Base-by-base conservation (phyloP, 768 basidiomycete species). In the Phaffia australis region DNA sequence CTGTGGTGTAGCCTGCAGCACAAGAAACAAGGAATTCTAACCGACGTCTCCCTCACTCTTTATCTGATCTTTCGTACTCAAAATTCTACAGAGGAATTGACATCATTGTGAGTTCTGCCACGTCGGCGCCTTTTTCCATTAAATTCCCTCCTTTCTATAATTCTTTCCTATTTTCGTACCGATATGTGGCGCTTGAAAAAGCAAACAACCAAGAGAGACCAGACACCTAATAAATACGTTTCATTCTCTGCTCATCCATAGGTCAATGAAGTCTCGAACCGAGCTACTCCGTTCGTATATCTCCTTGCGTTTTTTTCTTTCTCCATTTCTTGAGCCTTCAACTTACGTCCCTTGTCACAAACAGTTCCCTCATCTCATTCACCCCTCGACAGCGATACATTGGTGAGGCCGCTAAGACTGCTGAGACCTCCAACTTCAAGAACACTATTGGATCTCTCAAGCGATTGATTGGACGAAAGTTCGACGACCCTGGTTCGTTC, bases 351-450 rank as follows among this genome's bases (percentile, higher is more conserved):
- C 1, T 61, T 21, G 51, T 25, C 58, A 50, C 23, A 16, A 32
- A 16, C 72, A 97, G 93, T 74, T 93, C 94, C 54, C 83, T 99
- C 69, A 86, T 99, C 65, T 90, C 89, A 7, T 99, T 95, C 77
- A 92, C 93, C 16, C 83, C 84, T 25, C 90, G 89, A 75, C 88
- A 92, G 72, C 87, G 94, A 55, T 77, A 86, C 57, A 87, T 98
- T 75, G 94, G 95, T 70, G 94, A 99, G 78, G 70, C 91, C 23
- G 94, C 93, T 72, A 99, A 98, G 81, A 97, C 89, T 0, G 89
- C 93, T 72, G 94, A 98, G 78, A 95, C 87, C 19, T 93, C 91
- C 71, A 98, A 98, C 79, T 97, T 92, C 83, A 88, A 85, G 78
- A 99, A 98, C 80, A 98, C 95, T 29, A 81, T 95, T 75, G 95